A percentile compares a stretch with the other conserved stretches of the same genome.
phyloP scores from a whole-genome alignment of 1,139 yeast genomes.

The Saccharomyces pastorianus region DNA sequence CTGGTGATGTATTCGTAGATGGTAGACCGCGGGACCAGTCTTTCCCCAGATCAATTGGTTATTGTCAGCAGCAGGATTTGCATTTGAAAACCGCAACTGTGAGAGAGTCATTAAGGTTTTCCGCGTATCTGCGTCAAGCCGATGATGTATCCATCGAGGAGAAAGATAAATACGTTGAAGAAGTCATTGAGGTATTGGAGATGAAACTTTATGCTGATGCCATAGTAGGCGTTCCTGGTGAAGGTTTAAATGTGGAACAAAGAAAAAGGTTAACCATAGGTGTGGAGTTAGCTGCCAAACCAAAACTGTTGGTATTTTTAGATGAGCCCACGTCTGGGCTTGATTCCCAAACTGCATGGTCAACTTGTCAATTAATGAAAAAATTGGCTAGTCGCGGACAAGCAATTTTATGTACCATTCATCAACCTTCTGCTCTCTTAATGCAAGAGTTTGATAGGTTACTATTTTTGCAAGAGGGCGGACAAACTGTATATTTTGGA shows the following conservation, averaged over 20 bases:
- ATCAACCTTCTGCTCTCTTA: constrained; percentile 64
- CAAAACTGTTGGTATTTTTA: constrained; percentile 40
- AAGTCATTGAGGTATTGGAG: constrained; percentile 41
- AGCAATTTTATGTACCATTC: constrained; percentile 48
- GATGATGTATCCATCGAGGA: constrained; percentile 39
- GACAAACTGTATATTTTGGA: constrained; percentile 72
- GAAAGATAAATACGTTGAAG: constrained; percentile 44
- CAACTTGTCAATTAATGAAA: constrained; percentile 40
- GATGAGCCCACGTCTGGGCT: constrained; percentile 50
- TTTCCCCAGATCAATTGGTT: constrained; percentile 50
- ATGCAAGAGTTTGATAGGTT: constrained; percentile 69
- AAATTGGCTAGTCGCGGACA: constrained; percentile 44
- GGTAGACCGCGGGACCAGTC: constrained; percentile 42
- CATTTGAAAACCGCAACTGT: constrained; percentile 49
- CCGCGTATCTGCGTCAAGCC: constrained; percentile 48
- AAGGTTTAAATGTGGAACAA: constrained; percentile 54
- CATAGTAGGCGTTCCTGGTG: constrained; percentile 46
- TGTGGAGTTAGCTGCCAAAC: constrained; percentile 46
- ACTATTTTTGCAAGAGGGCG: constrained; percentile 61
- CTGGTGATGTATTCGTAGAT: constrained; percentile 52
- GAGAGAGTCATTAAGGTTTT: constrained; percentile 46
- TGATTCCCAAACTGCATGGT: constrained; percentile 48
- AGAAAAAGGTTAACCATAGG: constrained; percentile 54
- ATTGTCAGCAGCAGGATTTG: constrained; percentile 54
- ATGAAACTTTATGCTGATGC: constrained; percentile 51